These are phyloP conservation scores for Alternaria gansuensis DNA, from an alignment of 2,329 filamentous ascomycete genomes.

Conservation along the genomic window DNA sequence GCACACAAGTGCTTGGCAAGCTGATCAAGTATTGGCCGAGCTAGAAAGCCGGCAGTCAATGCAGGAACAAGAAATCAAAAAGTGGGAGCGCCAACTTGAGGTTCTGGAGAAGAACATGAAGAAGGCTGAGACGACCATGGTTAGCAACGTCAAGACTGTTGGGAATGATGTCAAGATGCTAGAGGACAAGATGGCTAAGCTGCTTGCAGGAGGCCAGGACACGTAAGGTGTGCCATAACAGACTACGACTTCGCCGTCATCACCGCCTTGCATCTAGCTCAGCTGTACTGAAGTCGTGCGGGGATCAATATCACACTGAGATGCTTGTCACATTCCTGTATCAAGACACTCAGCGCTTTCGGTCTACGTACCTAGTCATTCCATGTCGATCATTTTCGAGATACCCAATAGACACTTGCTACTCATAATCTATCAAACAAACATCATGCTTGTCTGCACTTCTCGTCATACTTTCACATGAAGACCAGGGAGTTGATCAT, in stretches of 20 bases:
- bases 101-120: slow-evolving; percentile 79
- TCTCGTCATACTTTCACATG: slow-evolving; percentile 1
- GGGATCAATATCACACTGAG: not conserved
- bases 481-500: not conserved
- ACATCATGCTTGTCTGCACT: slow-evolving; percentile 3
- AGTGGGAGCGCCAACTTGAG: slow-evolving; percentile 83
- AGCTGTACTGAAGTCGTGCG: slow-evolving; percentile 4
- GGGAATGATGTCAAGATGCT: slow-evolving; percentile 89
- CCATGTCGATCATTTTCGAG: slow-evolving; percentile 16
- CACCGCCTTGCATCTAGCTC: not conserved
- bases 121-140: slow-evolving; percentile 74
- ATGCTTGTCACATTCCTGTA: not conserved
- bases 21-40: slow-evolving; percentile 77
- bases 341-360: slow-evolving; percentile 9
- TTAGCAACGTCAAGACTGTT: slow-evolving; percentile 82
- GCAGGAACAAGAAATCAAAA: slow-evolving; percentile 82
- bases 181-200: slow-evolving; percentile 73
- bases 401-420: slow-evolving; percentile 22
- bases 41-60: slow-evolving; percentile 83
- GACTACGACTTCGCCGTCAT: not conserved
- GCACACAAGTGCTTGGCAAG: slow-evolving; percentile 85
- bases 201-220: slow-evolving; percentile 25
- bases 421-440: slow-evolving; percentile 3
- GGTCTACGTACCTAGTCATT: slow-evolving; percentile 8
- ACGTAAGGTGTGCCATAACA: slow-evolving; percentile 9